These are phyloP conservation scores for Medicago ruthenica DNA, from an alignment of 306 rosid species.

Conservation along the genomic window DNA sequence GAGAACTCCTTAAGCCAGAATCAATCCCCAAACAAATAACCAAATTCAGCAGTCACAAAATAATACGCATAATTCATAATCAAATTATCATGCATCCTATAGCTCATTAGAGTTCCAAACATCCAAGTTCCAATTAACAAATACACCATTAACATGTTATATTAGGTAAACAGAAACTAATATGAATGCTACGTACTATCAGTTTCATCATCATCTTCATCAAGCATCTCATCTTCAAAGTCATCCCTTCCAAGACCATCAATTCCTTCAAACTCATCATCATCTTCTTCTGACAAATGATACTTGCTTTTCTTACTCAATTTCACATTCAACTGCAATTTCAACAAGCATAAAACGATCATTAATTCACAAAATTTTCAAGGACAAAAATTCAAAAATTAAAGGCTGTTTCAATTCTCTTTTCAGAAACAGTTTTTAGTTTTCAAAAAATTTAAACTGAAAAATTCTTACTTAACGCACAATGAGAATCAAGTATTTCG, in stretches of 20 bases:
- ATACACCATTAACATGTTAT: background rate
- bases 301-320: constrained; percentile 72
- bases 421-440: no score
- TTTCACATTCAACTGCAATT: constrained; percentile 65
- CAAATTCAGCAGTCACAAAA: constrained; percentile 4
- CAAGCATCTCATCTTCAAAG: constrained; percentile 70
- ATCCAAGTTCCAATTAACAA: background rate
- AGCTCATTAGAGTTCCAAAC: background rate
- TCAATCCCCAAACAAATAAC: background rate
- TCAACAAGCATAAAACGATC: background rate
- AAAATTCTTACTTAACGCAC: no score
- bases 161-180: background rate
- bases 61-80: background rate
- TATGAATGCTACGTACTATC: constrained; percentile 40
- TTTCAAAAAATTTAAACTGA: no score
- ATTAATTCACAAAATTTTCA: background rate
- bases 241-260: constrained; percentile 75
- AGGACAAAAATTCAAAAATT: background rate
- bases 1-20: background rate
- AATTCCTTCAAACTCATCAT: constrained; percentile 65
- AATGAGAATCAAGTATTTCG: no score
- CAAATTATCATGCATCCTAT: background rate
- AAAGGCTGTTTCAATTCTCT: background rate
- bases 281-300: constrained; percentile 87
- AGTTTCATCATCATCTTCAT: constrained; percentile 56